Base-by-base conservation (phyloP, 495 filamentous ascomycete species). In the Penicillium chermesinum region DNA sequence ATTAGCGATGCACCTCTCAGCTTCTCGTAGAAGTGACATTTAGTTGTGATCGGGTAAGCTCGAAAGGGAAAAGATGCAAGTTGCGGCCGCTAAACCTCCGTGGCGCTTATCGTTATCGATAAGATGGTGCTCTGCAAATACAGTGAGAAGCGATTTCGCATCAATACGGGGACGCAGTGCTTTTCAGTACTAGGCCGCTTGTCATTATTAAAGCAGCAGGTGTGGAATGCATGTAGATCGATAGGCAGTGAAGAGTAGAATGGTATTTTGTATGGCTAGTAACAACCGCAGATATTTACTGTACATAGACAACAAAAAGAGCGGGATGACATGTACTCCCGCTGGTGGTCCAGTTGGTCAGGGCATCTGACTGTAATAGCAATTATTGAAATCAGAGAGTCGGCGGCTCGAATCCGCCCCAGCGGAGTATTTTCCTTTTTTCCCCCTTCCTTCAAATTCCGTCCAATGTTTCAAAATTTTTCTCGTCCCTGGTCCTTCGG, bases 21-120 rank as follows among this genome's bases (percentile, higher is more conserved):
- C 74, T 62, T 76, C 69, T 36, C 70, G 69, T 58, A 73, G 51
- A 47, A 75, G 66, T 59, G 69, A 73, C 72, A 75, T 75, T 67
- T 53, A 25, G 41, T n/a, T 40, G 35, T 36, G 39, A 41, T 53
- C 36, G 46, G 22, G 33, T 25, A 50, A 32, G 48, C 50, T 42
- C 21, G 36, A 37, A 8, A 48, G 59, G 50, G 12, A 41, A 51
- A 54, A 54, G 57, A 9, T 19, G 14, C 9, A 10, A 43, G 22
- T 13, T 19, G 14, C 38, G 15, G 18, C 42, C 9, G 12, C 10
- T n/a, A 32, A 33, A 12, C 15, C 16, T 44, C 21, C 32, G 21
- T 32, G 15, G 33, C 42, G 30, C 42, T 36, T 44, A 44, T 36
- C 42, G 17, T 5, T 30, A 30, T 4, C 10, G 25, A 30, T 30